These are phyloP conservation scores for Chamaecyparis obtusa DNA, from an alignment of 75 land plant genomes.

Conservation along the genomic window DNA sequence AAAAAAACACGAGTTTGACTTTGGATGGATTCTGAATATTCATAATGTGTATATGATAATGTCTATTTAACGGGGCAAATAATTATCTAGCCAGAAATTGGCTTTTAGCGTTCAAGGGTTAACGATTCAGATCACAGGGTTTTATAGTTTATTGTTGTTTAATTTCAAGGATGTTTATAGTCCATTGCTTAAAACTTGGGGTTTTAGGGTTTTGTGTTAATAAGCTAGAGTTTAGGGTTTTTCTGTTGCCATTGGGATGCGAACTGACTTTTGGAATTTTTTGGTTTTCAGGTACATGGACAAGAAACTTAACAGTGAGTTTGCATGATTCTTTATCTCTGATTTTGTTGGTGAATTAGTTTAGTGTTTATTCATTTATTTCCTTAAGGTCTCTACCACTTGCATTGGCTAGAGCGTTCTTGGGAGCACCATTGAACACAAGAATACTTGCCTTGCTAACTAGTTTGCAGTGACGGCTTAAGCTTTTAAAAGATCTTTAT, in stretches of 20 bases:
- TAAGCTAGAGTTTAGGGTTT: neutral
- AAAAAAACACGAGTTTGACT: too few relatives aligned
- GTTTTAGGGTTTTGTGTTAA: neutral
- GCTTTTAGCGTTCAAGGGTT: neutral
- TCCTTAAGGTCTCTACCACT: too few relatives aligned
- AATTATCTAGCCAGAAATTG: neutral
- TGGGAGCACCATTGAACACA: too few relatives aligned
- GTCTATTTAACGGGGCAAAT: neutral
- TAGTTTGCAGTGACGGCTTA: too few relatives aligned
- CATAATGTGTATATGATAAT: neutral
- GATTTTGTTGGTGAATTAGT: neutral
- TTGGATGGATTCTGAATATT: neutral
- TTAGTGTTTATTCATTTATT: too few relatives aligned
- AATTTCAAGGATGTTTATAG: neutral
- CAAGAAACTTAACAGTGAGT: slow-evolving; percentile 83
- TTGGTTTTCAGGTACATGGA: slow-evolving; percentile 74
- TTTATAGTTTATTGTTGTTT: slow-evolving; percentile 2
- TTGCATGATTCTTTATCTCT: neutral
- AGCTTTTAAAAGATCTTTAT: too few relatives aligned
- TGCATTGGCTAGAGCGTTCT: too few relatives aligned
- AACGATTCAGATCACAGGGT: neutral
- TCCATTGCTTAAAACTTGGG: neutral
- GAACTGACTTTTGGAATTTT: neutral
- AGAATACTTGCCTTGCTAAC: too few relatives aligned
- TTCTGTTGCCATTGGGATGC: neutral